Evolutionary conservation across 192 early-diverging fungal species (phyloP).

Genomic region (Entomortierella beljakovae): DNA sequence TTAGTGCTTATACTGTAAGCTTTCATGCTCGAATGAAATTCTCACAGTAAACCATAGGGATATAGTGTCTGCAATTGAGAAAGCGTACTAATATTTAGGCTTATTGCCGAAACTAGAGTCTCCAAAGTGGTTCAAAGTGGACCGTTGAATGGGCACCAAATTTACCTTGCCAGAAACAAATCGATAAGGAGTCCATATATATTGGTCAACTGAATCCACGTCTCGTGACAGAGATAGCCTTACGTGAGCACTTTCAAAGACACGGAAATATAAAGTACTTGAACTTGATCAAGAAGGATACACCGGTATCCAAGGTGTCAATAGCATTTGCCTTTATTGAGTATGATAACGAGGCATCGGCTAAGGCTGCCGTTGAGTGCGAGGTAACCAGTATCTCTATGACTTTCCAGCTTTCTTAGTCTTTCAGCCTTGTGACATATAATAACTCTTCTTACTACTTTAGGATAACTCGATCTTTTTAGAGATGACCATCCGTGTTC

Average conservation of each 20-base stretch:
- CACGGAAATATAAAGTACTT: constrained; percentile 68
- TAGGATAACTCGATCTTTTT: constrained; percentile 47
- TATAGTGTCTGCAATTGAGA: neutral
- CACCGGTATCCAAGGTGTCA: constrained; percentile 22
- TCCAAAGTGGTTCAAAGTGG: constrained; percentile 56
- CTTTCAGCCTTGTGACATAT: neutral
- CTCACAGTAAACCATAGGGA: neutral
- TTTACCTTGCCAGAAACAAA: constrained; percentile 56
- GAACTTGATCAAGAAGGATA: constrained; percentile 61
- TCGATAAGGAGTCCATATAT: constrained; percentile 70
- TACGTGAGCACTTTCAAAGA: constrained; percentile 62
- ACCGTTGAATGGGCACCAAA: constrained; percentile 75
- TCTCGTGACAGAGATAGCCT: constrained; percentile 54
- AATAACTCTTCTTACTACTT: neutral
- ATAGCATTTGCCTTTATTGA: constrained; percentile 76
- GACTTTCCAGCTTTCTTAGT: too few relatives aligned
- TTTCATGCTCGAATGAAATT: neutral
- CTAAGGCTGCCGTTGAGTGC: constrained; percentile 61
- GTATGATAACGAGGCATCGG: constrained; percentile 59
- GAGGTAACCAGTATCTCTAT: constrained; percentile 51
- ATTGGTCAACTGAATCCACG: constrained; percentile 72
- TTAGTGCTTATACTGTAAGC: constrained; percentile 69
- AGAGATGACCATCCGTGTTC: constrained; percentile 43
- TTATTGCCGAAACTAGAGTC: constrained; percentile 20
- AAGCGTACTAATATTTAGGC: too few relatives aligned